Evolutionary conservation across 83 land plant species (phyloP), one percentile per base, ranked within the genome.

Genomic region (Diphasiastrum complanatum): DNA sequence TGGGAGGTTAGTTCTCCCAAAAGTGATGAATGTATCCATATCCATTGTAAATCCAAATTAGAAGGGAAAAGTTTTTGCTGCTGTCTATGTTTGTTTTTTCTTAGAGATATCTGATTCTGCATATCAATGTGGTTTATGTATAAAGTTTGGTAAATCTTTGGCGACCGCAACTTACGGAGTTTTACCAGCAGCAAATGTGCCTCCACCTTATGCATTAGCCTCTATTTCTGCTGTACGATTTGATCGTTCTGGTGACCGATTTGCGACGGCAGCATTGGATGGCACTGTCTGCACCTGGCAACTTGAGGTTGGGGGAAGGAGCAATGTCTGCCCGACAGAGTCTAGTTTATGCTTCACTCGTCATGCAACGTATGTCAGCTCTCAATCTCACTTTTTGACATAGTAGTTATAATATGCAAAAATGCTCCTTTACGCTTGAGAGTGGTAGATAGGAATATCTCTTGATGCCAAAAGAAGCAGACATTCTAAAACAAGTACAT

Each of bases 231-330:
- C 91, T 27, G 48, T 92, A 59, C 79, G 71, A 51, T 88, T 92
- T 78, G 98, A 88, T 37, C 75, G 61, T 30, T 89, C 64, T 70
- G 98, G 98, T 35, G 91, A 92, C 26, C 74, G 98, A 54, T 92
- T 92, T 74, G 84, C 91, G 20, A 77, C 81, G 60, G 80, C 84
- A 54, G 87, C 95, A 31, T 52, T 74, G 48, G 98, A 92, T 70
- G 98, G 98, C 51, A 88, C 96, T 45, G 78, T 92, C 18, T 81
- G 87, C 52, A 82, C 88, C 40, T 92, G 98, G 98, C 95, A 87
- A 65, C 85, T 92, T 61, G 98, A 92, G 51, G 95, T 92, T 28
- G 98, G 96, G 57, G 91, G 96, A 50, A 79, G 82, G 48, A 88
- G 83, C 70, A 88, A 88, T 48, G 78, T 92, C 40, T 78, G 69